Evolutionary conservation across 2,329 filamentous ascomycete species (phyloP).

Genomic region (Verticillium tricorpus): DNA sequence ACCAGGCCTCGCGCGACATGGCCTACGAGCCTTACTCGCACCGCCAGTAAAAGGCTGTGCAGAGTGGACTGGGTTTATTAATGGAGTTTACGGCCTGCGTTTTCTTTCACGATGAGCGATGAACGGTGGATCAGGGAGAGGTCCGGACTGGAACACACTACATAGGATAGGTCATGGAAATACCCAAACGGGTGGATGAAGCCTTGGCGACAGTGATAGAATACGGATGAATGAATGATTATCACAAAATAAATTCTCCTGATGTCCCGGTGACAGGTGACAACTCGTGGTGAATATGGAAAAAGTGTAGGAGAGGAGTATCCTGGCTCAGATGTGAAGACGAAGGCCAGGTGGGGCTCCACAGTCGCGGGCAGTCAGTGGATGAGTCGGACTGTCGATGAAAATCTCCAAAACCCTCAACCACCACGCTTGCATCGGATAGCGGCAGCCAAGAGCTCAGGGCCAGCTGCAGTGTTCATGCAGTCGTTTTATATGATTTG

Average conservation of each 20-base stretch:
- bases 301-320: neutral
- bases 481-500: neutral
- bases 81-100: neutral
- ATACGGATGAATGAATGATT: neutral
- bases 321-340: neutral
- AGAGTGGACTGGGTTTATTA: neutral
- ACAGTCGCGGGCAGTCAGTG: neutral
- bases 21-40: conserved; percentile 64
- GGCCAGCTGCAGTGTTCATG: too few relatives aligned
- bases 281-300: too few relatives aligned
- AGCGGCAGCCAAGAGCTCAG: neutral
- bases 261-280: neutral
- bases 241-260: neutral
- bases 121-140: neutral
- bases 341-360: neutral
- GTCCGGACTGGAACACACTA: neutral
- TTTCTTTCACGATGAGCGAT: neutral
- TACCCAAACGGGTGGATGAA: neutral
- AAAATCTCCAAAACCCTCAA: neutral
- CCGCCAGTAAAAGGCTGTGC: conserved; percentile 37
- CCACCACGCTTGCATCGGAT: neutral
- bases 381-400: neutral
- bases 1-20: conserved; percentile 39
- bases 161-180: neutral
- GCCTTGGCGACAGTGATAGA: neutral